These are phyloP conservation scores for Cucurbita moschata DNA, from an alignment of 306 rosid species.

Conservation along the genomic window DNA sequence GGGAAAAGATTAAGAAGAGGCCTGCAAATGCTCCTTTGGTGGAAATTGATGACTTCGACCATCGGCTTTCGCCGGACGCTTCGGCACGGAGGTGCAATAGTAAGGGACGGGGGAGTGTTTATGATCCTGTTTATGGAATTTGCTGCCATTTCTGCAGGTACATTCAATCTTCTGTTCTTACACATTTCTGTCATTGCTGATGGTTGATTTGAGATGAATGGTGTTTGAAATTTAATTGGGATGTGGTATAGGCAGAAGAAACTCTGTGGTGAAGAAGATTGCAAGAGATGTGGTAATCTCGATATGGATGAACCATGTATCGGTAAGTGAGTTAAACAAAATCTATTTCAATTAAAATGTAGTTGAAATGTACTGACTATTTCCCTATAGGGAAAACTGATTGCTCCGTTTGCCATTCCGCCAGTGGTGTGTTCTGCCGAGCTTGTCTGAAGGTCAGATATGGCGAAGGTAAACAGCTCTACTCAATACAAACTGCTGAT, in stretches of 20 bases:
- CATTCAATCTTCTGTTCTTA: background rate
- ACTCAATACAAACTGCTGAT: background rate
- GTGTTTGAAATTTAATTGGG: background rate
- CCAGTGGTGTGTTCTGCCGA: slow-evolving; percentile 51
- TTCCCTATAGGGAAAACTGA: slow-evolving; percentile 54
- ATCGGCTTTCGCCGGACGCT: slow-evolving; percentile 17
- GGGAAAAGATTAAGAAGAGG: background rate
- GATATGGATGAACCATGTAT: slow-evolving; percentile 53
- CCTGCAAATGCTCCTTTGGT: slow-evolving; percentile 3
- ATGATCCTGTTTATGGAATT: slow-evolving; percentile 43
- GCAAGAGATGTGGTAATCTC: slow-evolving; percentile 51
- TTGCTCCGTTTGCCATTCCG: slow-evolving; percentile 64
- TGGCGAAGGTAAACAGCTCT: slow-evolving; percentile 49
- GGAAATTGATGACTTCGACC: background rate
- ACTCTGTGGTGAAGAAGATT: slow-evolving; percentile 54
- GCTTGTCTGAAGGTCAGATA: slow-evolving; percentile 64
- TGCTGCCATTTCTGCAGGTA: slow-evolving; percentile 81
- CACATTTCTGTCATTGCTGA: background rate
- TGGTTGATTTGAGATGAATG: background rate
- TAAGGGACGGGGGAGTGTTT: slow-evolving; percentile 54
- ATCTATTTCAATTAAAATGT: background rate
- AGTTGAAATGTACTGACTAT: background rate
- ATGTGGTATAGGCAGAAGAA: slow-evolving; percentile 71
- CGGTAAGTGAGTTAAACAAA: slow-evolving; percentile 23
- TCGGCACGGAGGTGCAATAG: slow-evolving; percentile 41